Evolutionary conservation across 2,329 filamentous ascomycete genomes (phyloP).

Genomic region (Chrysoporthe puriensis): DNA sequence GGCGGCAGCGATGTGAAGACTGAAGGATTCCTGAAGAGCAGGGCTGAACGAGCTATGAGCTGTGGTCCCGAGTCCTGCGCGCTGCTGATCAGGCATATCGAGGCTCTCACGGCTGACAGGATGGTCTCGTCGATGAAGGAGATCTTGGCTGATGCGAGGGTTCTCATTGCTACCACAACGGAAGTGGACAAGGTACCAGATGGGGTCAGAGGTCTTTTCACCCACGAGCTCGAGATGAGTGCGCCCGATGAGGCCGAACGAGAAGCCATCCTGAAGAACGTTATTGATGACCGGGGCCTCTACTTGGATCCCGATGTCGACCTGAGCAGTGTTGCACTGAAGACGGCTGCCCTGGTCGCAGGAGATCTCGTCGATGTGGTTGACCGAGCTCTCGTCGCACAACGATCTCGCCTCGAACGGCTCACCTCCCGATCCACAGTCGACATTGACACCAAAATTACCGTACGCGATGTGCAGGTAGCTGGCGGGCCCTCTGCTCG

Average conservation of each 20-base stretch:
- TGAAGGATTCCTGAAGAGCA: constrained; percentile 83
- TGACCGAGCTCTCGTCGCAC: constrained; percentile 81
- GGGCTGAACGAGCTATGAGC: constrained; percentile 84
- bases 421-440: constrained; percentile 58
- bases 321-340: constrained; percentile 81
- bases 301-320: constrained; percentile 84
- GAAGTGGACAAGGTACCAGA: constrained; percentile 95
- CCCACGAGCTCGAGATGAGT: constrained; percentile 90
- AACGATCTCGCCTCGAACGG: constrained; percentile 73
- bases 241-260: constrained; percentile 92
- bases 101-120: constrained; percentile 87
- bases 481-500: constrained; percentile 80
- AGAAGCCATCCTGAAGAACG: constrained; percentile 81
- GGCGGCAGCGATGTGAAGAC: constrained; percentile 92
- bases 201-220: constrained; percentile 86
- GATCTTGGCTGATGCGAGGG: constrained; percentile 76
- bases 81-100: constrained; percentile 85
- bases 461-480: constrained; percentile 81
- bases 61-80: constrained; percentile 85
- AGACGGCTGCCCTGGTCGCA: constrained; percentile 93
- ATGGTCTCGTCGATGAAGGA: constrained; percentile 86
- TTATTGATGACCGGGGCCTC: constrained; percentile 76
- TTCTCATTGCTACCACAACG: constrained; percentile 91
- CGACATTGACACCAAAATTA: constrained; percentile 52
- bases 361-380: constrained; percentile 94